Base-by-base conservation (phyloP, 1,284 basidiomycete species). In the Puccinia brachypodii region DNA sequence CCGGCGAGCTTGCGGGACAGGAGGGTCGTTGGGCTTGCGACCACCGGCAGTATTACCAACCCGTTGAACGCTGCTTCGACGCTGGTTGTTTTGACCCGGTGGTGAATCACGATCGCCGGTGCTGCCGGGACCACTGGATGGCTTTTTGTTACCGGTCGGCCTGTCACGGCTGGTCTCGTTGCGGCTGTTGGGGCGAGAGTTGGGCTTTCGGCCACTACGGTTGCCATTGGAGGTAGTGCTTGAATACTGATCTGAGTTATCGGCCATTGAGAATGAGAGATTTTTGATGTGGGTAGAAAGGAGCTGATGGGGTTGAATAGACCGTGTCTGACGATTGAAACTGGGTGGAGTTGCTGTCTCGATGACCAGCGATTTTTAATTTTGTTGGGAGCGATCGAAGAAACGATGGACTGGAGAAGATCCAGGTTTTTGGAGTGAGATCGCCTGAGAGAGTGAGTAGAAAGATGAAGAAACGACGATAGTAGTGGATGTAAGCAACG, bases 141-240 rank as follows among this genome's bases (percentile, higher is more conserved):
- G 40, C 38, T 64, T 81, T 40, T 69, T 82, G 50, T 76, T 58
- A 42, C 69, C 22, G 44, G 60, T 42, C 2, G 60, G 47, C 25
- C 42, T 73, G n/a, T 72, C 75, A n/a, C n/a, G 77, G 36, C 60
- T 64, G n/a, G 66, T 9, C 33, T 75, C 75, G 36, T 76, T 73
- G 22, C 78, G 78, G 53, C 78, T 81, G n/a, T 81, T 56, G 36
- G 78, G 78, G 19, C 78, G 78, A 38, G 78, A 81, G 58, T 81
- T 76, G 28, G 38, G 11, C 60, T 76, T 76, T 25, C 75, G 75
- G 44, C 75, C 60, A 66, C 13, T 60, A 36, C 78, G 78, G 38
- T 62, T 77, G 19, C 76, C 64, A 56, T 44, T 68, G 42, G 42
- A 50, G n/a, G 76, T 8, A 7, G 47, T 72, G 31, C 64, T 68